Evolutionary conservation across 2,329 filamentous ascomycete genomes (phyloP).

Genomic region (Exophiala aquamarina): DNA sequence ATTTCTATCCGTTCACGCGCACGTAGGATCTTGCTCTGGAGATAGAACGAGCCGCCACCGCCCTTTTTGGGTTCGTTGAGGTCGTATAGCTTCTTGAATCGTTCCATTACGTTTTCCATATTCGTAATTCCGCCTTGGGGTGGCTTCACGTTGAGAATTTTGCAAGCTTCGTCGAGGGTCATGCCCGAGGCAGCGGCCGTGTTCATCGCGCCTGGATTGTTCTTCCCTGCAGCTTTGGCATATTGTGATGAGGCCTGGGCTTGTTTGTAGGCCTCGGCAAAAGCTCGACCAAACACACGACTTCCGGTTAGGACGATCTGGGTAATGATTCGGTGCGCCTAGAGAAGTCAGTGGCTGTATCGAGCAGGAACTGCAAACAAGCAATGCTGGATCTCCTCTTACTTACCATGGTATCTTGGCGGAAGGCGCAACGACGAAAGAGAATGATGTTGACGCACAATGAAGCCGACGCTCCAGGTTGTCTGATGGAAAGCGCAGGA

Average conservation of each 20-base stretch:
- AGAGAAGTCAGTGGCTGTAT: slow-evolving; percentile 11
- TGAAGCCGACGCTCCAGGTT: too few species aligned
- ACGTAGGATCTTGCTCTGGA: slow-evolving; percentile 93
- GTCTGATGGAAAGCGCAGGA: slow-evolving; percentile 11
- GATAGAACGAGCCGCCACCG: slow-evolving; percentile 78
- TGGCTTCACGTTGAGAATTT: slow-evolving; percentile 93
- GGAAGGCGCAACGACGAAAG: background rate
- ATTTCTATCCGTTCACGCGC: slow-evolving; percentile 90
- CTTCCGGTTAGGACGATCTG: slow-evolving; percentile 88
- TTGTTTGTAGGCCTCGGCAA: slow-evolving; percentile 93
- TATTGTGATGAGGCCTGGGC: slow-evolving; percentile 84
- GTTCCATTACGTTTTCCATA: slow-evolving; percentile 74
- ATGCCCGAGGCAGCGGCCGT: slow-evolving; percentile 68
- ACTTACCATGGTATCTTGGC: slow-evolving; percentile 5
- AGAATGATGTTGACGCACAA: too few species aligned
- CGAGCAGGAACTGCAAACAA: background rate
- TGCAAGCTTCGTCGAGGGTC: slow-evolving; percentile 93
- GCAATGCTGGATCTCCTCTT: too few species aligned
- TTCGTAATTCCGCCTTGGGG: slow-evolving; percentile 75
- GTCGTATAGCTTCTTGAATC: slow-evolving; percentile 95
- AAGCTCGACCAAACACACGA: slow-evolving; percentile 89
- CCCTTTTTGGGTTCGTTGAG: slow-evolving; percentile 92
- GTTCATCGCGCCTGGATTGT: slow-evolving; percentile 46
- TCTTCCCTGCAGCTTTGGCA: slow-evolving; percentile 68
- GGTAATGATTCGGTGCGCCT: slow-evolving; percentile 94